Evolutionary conservation across 495 filamentous ascomycete species (phyloP).

Genomic region (Xylaria telfairii): DNA sequence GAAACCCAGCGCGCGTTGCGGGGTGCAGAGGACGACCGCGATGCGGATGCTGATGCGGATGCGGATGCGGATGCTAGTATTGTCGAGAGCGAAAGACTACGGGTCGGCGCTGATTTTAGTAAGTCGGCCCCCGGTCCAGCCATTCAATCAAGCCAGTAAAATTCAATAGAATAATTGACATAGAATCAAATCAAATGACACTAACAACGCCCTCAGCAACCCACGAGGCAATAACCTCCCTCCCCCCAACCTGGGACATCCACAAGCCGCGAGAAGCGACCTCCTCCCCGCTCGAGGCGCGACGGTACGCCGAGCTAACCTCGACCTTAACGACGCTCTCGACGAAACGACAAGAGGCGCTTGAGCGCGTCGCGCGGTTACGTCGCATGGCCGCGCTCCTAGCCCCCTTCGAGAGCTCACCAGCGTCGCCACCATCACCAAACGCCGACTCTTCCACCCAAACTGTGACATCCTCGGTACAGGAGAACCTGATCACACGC

Average conservation of each 20-base stretch:
- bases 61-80: conserved; percentile 49
- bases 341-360: conserved; percentile 56
- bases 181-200: background rate
- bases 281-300: conserved; percentile 42
- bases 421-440: background rate
- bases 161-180: too few species aligned
- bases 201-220: conserved; percentile 39
- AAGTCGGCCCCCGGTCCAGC: conserved; percentile 10
- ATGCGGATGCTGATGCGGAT: conserved; percentile 51
- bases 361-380: conserved; percentile 62
- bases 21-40: conserved; percentile 39
- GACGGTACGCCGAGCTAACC: conserved; percentile 61
- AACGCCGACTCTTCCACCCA: background rate
- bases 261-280: conserved; percentile 38
- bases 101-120: conserved; percentile 48
- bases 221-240: conserved; percentile 46
- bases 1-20: conserved; percentile 45
- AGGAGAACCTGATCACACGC: conserved; percentile 77
- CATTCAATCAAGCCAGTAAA: background rate
- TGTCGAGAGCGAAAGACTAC: conserved; percentile 39
- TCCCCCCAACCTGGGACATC: conserved; percentile 50
- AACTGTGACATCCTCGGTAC: conserved; percentile 52
- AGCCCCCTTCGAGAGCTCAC: conserved; percentile 56
- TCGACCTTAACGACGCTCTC: conserved; percentile 58
- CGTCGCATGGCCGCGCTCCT: conserved; percentile 63